These are phyloP conservation scores for Aspergillus calidoustus DNA, from an alignment of 2,329 filamentous ascomycete species.

Conservation along the genomic window DNA sequence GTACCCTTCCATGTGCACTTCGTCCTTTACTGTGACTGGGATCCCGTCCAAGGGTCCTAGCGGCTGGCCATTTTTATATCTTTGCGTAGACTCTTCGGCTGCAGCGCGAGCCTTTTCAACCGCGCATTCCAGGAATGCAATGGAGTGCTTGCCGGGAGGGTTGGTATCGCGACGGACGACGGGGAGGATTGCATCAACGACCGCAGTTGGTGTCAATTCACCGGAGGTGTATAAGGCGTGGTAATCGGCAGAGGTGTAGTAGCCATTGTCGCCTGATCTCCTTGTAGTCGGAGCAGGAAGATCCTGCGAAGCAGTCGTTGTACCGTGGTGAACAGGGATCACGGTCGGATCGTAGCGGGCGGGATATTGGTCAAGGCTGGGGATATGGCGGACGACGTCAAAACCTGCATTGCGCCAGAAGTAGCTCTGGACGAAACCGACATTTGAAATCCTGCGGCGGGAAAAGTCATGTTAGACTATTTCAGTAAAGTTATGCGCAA, in stretches of 20 bases:
- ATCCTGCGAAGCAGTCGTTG: conserved; percentile 18
- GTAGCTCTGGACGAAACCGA: conserved; percentile 64
- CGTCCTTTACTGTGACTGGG: conserved; percentile 83
- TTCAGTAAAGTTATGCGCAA: background rate
- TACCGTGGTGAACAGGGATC: conserved; percentile 45
- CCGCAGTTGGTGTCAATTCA: conserved; percentile 70
- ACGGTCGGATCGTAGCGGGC: conserved; percentile 63
- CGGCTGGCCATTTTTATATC: conserved; percentile 70
- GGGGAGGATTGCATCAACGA: conserved; percentile 72
- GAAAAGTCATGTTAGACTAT: background rate
- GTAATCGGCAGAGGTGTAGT: conserved; percentile 76
- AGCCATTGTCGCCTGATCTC: conserved; percentile 49
- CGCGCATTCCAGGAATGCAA: conserved; percentile 73
- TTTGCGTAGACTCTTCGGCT: conserved; percentile 72
- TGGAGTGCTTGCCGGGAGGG: conserved; percentile 65
- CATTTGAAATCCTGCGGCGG: conserved; percentile 58
- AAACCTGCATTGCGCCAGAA: conserved; percentile 77
- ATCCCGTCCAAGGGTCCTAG: conserved; percentile 78
- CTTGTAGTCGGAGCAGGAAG: conserved; percentile 40
- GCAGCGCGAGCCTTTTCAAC: conserved; percentile 67
- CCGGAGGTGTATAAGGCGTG: conserved; percentile 74
- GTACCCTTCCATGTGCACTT: conserved; percentile 73
- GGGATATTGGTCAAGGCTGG: conserved; percentile 58
- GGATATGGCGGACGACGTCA: conserved; percentile 58
- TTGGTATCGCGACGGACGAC: conserved; percentile 66